Evolutionary conservation across 2,329 filamentous ascomycete genomes (phyloP).

Genomic region (Hymenoscyphus albidus): DNA sequence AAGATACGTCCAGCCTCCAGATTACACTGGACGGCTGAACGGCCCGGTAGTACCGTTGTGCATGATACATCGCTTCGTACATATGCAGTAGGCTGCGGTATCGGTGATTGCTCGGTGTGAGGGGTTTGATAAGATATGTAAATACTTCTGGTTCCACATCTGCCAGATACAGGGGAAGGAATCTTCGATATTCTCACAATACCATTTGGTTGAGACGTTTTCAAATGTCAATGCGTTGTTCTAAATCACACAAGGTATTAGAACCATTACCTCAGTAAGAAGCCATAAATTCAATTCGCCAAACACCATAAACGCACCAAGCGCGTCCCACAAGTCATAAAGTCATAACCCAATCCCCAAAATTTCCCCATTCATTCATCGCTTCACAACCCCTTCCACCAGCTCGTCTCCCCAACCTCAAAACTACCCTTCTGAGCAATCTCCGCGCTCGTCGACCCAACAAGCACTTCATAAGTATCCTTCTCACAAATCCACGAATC

Average conservation of each 20-base stretch:
- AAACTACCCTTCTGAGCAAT: conserved; percentile 51
- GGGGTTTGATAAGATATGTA: neutral
- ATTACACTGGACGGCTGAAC: neutral
- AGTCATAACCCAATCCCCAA: neutral
- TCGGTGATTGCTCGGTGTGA: conserved; percentile 4
- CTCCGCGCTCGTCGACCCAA: conserved; percentile 54
- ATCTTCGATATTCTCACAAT: neutral
- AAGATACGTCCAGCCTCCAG: neutral
- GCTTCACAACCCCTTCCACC: conserved; percentile 60
- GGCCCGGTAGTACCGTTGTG: neutral
- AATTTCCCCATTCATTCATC: neutral
- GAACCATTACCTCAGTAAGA: neutral
- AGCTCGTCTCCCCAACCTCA: conserved; percentile 56
- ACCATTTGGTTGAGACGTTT: neutral
- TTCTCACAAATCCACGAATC: conserved; percentile 63
- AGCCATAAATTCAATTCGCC: neutral
- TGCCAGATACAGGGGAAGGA: neutral
- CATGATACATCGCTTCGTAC: neutral
- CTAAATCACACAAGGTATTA: neutral
- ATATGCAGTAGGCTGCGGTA: neutral
- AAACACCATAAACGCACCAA: neutral
- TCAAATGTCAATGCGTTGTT: neutral
- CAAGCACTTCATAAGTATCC: conserved; percentile 60
- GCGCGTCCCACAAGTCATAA: neutral
- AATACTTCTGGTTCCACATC: neutral